Percentiles rank a stretch among this genome's conserved stretches.
Conservation (phyloP, 176 grass and related monocot genomes). For the Saccharum officinarum region DNA sequence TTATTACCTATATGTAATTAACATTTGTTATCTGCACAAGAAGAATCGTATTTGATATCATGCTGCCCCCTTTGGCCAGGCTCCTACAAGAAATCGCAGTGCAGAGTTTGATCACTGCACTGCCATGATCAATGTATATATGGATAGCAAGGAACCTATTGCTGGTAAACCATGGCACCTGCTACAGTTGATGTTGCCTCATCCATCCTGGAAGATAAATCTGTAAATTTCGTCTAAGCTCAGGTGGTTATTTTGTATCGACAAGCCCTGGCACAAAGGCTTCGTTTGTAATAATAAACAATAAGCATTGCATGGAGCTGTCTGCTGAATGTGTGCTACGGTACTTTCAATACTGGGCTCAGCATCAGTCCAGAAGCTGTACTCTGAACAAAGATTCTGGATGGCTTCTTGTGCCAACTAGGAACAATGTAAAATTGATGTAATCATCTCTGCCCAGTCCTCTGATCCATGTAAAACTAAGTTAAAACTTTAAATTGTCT, state of each 20-base stretch:
- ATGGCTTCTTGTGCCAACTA: conserved; percentile 1
- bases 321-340: conserved; percentile 23
- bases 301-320: conserved; percentile 23
- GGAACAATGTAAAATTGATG: conserved; percentile 5
- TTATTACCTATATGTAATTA: neutral
- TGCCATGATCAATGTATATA: conserved; percentile 36
- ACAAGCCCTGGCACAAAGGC: neutral
- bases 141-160: conserved; percentile 21
- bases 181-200: neutral
- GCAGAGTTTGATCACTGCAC: conserved; percentile 11
- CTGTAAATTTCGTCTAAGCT: conserved; percentile 27
- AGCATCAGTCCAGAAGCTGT: neutral
- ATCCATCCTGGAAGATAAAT: neutral
- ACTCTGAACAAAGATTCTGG: neutral
- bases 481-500: neutral
- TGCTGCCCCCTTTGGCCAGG: conserved; percentile 20
- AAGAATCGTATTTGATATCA: conserved; percentile 18
- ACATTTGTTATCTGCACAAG: neutral
- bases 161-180: conserved; percentile 4
- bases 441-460: neutral
- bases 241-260: conserved; percentile 36
- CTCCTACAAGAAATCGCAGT: conserved; percentile 14
- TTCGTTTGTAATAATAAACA: conserved; percentile 28
- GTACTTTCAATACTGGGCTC: neutral
- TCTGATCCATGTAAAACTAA: neutral